Evolutionary conservation across 148 eudicot genomes (phyloP).

Genomic region (Rhododendron griersonianum): DNA sequence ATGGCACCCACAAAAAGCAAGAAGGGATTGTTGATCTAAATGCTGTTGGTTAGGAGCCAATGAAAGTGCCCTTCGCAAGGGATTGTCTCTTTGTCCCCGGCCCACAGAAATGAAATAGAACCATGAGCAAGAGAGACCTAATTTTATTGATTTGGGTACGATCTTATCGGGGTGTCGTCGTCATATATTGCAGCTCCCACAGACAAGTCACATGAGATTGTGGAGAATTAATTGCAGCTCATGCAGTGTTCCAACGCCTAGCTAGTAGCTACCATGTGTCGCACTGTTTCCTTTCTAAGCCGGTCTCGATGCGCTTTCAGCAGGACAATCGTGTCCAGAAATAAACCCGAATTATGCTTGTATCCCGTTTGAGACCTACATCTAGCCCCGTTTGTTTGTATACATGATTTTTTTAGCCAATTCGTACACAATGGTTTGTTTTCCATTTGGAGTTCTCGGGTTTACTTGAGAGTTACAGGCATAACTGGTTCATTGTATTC

Average conservation of each 20-base stretch:
- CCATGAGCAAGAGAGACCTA: conserved; percentile 5
- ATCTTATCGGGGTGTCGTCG: not conserved
- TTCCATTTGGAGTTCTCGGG: not conserved
- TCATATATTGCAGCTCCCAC: not conserved
- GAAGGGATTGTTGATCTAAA: conserved; percentile 12
- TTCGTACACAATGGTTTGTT: no score
- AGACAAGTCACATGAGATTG: conserved; percentile 4
- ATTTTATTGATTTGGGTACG: not conserved
- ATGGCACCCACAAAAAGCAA: conserved; percentile 9
- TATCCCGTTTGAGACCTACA: not conserved
- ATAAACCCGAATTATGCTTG: not conserved
- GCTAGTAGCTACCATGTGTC: not conserved
- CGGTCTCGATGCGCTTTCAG: not conserved
- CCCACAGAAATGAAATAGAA: conserved; percentile 7
- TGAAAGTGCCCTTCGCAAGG: conserved; percentile 22
- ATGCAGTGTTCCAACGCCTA: not conserved
- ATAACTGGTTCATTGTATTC: not conserved
- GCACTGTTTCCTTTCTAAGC: not conserved
- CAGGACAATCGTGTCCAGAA: not conserved
- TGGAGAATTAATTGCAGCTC: not conserved
- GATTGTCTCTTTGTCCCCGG: conserved; percentile 14
- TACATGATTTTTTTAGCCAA: not conserved
- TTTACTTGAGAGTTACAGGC: not conserved
- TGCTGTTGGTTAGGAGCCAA: conserved; percentile 19
- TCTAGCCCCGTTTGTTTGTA: not conserved